Evolutionary conservation across 164 flowering plant species (phyloP), one percentile per base, ranked within the genome.

Genomic region (Houttuynia cordata): DNA sequence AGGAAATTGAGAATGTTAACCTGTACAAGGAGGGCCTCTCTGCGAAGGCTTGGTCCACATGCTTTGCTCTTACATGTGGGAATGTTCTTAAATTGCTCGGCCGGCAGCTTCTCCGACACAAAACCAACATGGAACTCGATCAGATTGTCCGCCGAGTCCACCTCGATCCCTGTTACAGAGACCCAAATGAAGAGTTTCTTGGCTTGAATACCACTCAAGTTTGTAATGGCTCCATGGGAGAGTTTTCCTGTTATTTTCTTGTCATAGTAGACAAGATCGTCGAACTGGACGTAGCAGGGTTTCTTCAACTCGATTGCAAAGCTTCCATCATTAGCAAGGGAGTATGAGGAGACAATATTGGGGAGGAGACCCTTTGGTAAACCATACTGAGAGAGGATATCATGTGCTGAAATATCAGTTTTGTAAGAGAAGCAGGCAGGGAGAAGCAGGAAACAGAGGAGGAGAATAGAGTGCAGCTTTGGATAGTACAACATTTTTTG

Each of bases 191-290:
- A 75, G 64, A 89, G 71, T 18, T 76, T 69, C 74, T 78, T 65
- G n/a, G 87, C 96, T 65, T 89, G 73, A 68, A 92, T 86, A 15
- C 98, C 98, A 30, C 81, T 58, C 45, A 89, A 69, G 21, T 79
- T 58, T 1, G 80, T 68, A 51, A 89, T 89, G 8, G 88, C 76
- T 1, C 98, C 98, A 47, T 79, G 69, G 15, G 70, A 64, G 34
- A 92, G 70, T 42, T 67, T 73, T 7, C 98, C 98, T 0, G 85
- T 80, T 58, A 92, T 81, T 37, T 61, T 62, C 22, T 63, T 60
- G 3, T 84, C 89, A 68, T 92, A 92, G 59, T 84, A 89, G 37
- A 83, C 85, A 65, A 79, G 60, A 77, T 89, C 85, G 8, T 84
- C 93, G 66, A 92, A 89, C 37, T 89, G 66, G 9, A 89, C 57